These are phyloP conservation scores for Clarkia xantiana DNA, from an alignment of 345 rosid genomes.

Conservation along the genomic window DNA sequence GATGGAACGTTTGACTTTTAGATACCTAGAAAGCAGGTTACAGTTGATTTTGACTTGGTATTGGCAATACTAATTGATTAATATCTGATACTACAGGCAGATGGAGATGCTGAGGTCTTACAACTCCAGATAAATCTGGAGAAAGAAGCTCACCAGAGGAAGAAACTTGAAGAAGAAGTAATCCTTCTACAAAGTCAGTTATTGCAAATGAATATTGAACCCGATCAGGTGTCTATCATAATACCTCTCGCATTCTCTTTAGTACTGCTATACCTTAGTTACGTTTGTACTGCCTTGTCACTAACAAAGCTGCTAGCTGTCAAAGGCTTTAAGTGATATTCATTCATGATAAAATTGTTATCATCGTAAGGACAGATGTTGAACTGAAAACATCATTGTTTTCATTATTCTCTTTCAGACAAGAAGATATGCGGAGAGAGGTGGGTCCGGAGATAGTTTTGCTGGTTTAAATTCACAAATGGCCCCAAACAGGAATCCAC, in stretches of 20 bases:
- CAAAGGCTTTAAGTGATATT: no score
- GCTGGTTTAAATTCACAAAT: conserved; percentile 38
- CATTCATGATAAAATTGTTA: no score
- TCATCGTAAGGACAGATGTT: no score
- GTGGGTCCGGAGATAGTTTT: conserved; percentile 36
- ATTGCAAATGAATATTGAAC: conserved; percentile 76
- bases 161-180: conserved; percentile 80
- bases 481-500: conserved; percentile 37
- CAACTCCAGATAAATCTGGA: conserved; percentile 65
- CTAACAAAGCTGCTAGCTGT: no score
- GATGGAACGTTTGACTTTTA: not conserved
- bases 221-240: conserved; percentile 59
- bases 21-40: not conserved
- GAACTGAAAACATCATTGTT: not conserved
- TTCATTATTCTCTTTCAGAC: conserved; percentile 26
- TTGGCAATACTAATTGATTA: conserved; percentile 6
- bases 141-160: conserved; percentile 59
- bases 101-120: conserved; percentile 48
- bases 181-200: conserved; percentile 57
- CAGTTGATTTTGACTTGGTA: not conserved
- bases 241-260: no score
- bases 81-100: conserved; percentile 33
- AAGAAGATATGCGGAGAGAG: conserved; percentile 52
- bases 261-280: no score
- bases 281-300: no score